Evolutionary conservation across 2,329 filamentous ascomycete genomes (phyloP).

Genomic region (Colletotrichum sp.): DNA sequence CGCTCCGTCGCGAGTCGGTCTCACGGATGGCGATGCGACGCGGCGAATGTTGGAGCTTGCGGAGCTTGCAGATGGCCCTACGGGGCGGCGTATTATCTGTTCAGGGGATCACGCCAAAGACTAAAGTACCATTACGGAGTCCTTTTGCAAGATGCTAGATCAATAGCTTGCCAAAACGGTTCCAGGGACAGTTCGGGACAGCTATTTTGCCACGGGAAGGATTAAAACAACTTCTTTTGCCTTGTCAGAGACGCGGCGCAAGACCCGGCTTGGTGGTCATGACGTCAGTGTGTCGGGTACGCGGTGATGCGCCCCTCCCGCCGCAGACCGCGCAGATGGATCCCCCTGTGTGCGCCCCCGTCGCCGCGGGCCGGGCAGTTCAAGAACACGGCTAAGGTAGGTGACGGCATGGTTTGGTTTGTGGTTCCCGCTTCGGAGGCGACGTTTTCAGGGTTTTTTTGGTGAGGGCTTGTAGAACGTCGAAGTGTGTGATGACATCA

Average conservation of each 20-base stretch:
- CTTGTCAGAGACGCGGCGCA: not conserved
- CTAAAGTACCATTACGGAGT: not conserved
- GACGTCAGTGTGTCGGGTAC: not conserved
- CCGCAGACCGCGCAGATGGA: not conserved
- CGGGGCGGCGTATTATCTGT: not conserved
- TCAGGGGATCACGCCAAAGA: not conserved
- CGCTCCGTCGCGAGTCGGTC: not conserved
- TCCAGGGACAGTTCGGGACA: not conserved
- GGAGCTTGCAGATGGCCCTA: not conserved
- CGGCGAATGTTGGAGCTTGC: not conserved
- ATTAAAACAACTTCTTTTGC: not conserved
- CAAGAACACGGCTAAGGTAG: not conserved
- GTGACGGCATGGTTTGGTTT: conserved; percentile 7
- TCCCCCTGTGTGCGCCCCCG: not conserved
- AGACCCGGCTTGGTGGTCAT: not conserved
- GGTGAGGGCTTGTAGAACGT: not conserved
- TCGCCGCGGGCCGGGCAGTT: not conserved
- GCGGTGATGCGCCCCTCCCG: not conserved
- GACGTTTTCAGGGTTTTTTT: not conserved
- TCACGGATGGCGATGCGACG: not conserved
- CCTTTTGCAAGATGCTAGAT: not conserved
- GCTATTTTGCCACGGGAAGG: not conserved
- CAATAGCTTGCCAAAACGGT: not conserved
- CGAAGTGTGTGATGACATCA: conserved; percentile 4
- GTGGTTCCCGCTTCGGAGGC: not conserved